Base-by-base conservation (phyloP, 2,329 filamentous ascomycete genomes). In the Orbilia ellipsospora region DNA sequence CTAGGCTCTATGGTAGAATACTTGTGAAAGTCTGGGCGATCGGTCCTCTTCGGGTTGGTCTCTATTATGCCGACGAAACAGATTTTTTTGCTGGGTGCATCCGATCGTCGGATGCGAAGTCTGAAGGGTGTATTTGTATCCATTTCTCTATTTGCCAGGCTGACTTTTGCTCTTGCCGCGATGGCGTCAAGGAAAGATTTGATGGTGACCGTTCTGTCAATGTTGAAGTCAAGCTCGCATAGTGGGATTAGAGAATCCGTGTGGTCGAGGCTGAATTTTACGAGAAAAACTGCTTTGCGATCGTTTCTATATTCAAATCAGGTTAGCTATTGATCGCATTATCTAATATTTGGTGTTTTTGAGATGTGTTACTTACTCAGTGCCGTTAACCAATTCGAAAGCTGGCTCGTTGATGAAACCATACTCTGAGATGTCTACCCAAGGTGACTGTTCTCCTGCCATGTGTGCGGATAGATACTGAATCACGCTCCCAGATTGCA, bases 381-480 rank as follows among this genome's bases (percentile, higher is more conserved):
- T 31, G 2, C 42, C n/a, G 1, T 8, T 23, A 15, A 15, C 5
- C 4, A 31, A 18, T 28, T 28, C 36, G 16, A 63, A 54, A 2
- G 52, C 6, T n/a, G 45, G 26, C 18, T 63, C 60, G 15, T 63
- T 54, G n/a, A 63, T 23, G 42, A 52, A 42, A 13, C 4, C n/a
- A 20, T 63, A 54, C 26, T 54, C 48, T 2, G 60, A 63, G 23
- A 63, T 54, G 42, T 63, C 44, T 5, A 31, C 16, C 60, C 45
- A 63, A 1, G 45, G 60, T 31, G 45, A 54, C 15, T 18, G 26
- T 12, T 8, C 42, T 10, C 60, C 48, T 3, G 60, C 7, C 28
- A 63, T 63, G n/a, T 52, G 52, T 7, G 60, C 60, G 23, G 45
- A 36, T 15, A 63, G 26, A 26, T 63, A 63, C 18, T 54, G 60